Evolutionary conservation across 139 green algal species (phyloP), one percentile per base, ranked within the genome.

Genomic region (Pseudopediastrum boryanum): DNA sequence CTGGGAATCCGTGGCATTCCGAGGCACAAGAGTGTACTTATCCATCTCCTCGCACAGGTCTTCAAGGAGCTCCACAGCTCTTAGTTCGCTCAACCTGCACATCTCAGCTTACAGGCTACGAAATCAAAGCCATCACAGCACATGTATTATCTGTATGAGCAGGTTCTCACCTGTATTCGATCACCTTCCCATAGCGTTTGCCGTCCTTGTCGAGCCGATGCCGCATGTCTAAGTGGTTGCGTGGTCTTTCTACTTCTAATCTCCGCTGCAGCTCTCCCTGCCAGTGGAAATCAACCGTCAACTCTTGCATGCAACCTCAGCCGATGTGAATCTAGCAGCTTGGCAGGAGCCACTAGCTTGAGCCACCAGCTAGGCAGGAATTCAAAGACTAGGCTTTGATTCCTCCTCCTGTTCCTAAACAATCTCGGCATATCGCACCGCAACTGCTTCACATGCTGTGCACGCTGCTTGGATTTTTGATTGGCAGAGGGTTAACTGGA

Each of bases 221-320:
- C 10, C 93, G 64, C 80, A 97, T 83, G 80, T 97, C 93, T 23
- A 97, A n/a, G 29, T 92, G 83, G 77, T 95, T 96, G 10, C 91
- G 80, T 0, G 88, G 85, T 16, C 54, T 35, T 75, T 96, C 92
- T 21, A 85, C 85, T 10, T 86, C 69, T 33, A 94, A 62, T 8
- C 83, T 66, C 4, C 50, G 56, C 42, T 83, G 71, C 42, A 94
- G 74, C 68, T 93, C 89, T 8, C 31, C 50, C 85, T 90, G 70
- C 69, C 68, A 80, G 27, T 42, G 25, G 19, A 43, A 39, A 63
- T 13, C 68, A 76, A n/a, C n/a, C n/a, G n/a, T n/a, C n/a, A n/a
- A n/a, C n/a, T n/a, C n/a, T n/a, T n/a, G n/a, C n/a, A n/a, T n/a
- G n/a, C n/a, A n/a, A n/a, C n/a, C n/a, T n/a, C n/a, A n/a, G n/a